Conservation (phyloP, 2,329 filamentous ascomycete genomes). For the Coniochaeta ligniaria region DNA sequence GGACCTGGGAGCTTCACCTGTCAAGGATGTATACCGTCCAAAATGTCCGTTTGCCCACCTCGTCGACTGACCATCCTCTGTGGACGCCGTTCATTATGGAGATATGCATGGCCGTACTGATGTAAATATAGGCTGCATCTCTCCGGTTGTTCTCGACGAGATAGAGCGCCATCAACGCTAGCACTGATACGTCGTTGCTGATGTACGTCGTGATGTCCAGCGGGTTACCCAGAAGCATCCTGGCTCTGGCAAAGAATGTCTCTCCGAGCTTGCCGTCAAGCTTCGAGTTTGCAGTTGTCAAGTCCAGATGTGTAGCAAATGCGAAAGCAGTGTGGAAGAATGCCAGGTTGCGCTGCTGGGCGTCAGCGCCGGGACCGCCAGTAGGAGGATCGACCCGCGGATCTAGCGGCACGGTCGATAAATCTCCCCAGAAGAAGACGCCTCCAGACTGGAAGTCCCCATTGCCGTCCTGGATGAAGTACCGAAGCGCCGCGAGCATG, state of each 20-base stretch:
- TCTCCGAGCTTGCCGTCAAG: slow-evolving; percentile 29
- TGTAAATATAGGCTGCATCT: slow-evolving; percentile 40
- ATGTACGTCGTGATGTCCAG: slow-evolving; percentile 34
- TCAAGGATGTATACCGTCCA: slow-evolving; percentile 47
- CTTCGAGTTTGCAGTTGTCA: slow-evolving; percentile 20
- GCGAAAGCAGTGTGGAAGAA: slow-evolving; percentile 40
- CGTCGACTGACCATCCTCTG: slow-evolving; percentile 30
- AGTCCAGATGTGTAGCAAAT: slow-evolving; percentile 23
- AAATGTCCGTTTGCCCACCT: slow-evolving; percentile 37
- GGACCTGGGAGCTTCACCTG: slow-evolving; percentile 22
- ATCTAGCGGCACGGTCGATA: neutral
- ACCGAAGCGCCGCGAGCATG: slow-evolving; percentile 32
- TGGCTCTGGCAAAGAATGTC: slow-evolving; percentile 35
- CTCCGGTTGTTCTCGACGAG: slow-evolving; percentile 40
- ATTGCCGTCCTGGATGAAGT: slow-evolving; percentile 37
- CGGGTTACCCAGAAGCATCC: slow-evolving; percentile 35
- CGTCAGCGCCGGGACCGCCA: neutral
- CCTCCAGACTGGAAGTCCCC: slow-evolving; percentile 35
- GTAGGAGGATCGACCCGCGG: neutral
- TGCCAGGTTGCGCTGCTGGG: slow-evolving; percentile 29
- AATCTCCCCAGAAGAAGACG: slow-evolving; percentile 34
- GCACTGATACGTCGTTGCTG: slow-evolving; percentile 33
- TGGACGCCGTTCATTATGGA: slow-evolving; percentile 42
- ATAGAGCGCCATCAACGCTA: slow-evolving; percentile 41
- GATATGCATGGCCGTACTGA: slow-evolving; percentile 39